phyloP scores from a whole-genome alignment of 148 eudicot genomes.

The Silene conica region DNA sequence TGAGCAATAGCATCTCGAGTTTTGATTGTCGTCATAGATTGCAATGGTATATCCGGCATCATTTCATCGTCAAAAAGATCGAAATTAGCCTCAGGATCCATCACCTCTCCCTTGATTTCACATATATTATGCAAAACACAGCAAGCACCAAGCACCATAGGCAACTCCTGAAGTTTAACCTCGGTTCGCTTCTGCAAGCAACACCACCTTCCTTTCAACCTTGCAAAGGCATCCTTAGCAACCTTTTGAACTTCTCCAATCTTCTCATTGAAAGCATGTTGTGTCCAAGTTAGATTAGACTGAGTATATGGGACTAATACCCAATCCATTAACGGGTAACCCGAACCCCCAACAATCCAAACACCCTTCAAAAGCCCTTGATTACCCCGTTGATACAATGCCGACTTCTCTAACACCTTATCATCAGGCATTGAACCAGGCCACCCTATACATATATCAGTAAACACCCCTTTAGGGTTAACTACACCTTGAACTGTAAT shows the following conservation, averaged over 20 bases:
- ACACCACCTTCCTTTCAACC: conserved; percentile 82
- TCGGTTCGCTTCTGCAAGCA: conserved; percentile 88
- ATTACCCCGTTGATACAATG: conserved; percentile 61
- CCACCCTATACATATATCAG: conserved; percentile 87
- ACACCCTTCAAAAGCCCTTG: conserved; percentile 64
- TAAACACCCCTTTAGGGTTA: conserved; percentile 61
- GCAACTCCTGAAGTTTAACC: conserved; percentile 82
- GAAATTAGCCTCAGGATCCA: conserved; percentile 39
- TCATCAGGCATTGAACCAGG: conserved; percentile 96
- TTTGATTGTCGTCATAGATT: conserved; percentile 49
- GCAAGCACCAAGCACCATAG: conserved; percentile 87
- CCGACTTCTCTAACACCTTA: conserved; percentile 73
- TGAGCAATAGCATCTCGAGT: conserved; percentile 84
- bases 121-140: conserved; percentile 93
- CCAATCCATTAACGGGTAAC: conserved; percentile 90
- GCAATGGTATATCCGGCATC: conserved; percentile 60
- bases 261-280: conserved; percentile 86
- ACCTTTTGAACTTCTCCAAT: conserved; percentile 55
- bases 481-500: conserved; percentile 90
- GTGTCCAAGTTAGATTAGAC: conserved; percentile 77
- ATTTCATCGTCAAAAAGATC: conserved; percentile 76
- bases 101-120: conserved; percentile 57
- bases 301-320: conserved; percentile 73
- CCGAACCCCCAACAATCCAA: conserved; percentile 71
- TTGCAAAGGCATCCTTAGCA: conserved; percentile 61